These are phyloP conservation scores for Geosmithia morbida DNA, from an alignment of 2,329 filamentous ascomycete species.

Conservation along the genomic window DNA sequence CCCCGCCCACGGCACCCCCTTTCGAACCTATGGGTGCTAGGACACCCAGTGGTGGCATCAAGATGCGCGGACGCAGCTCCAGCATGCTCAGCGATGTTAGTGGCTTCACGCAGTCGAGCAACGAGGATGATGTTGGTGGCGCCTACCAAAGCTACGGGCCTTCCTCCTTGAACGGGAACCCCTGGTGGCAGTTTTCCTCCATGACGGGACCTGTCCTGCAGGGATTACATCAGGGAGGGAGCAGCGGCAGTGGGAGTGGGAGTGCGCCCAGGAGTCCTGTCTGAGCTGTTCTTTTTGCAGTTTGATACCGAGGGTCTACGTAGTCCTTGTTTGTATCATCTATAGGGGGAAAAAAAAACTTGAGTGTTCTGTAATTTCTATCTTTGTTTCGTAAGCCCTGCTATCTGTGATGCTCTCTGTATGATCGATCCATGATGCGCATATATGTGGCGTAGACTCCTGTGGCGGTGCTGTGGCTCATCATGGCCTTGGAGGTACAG, in stretches of 20 bases:
- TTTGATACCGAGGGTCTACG: too few species aligned
- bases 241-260: not conserved
- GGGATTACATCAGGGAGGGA: not conserved
- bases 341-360: not conserved
- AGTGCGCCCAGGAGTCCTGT: not conserved
- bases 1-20: constrained; percentile 21
- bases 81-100: constrained; percentile 55
- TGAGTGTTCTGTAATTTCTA: too few species aligned
- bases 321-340: not conserved
- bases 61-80: constrained; percentile 43
- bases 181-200: not conserved
- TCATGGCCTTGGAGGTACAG: too few species aligned
- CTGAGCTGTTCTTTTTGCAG: not conserved
- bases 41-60: constrained; percentile 10
- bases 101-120: constrained; percentile 50
- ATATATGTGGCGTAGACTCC: not conserved
- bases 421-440: not conserved
- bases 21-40: constrained; percentile 13
- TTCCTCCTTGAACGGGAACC: not conserved
- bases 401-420: too few species aligned
- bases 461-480: not conserved
- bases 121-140: constrained; percentile 21
- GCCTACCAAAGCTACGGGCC: not conserved
- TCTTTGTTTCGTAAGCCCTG: too few species aligned
- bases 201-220: not conserved